Evolutionary conservation across 2,329 filamentous ascomycete species (phyloP), one percentile per base, ranked within the genome.

Genomic region (Ceratocystiopsis minuta): DNA sequence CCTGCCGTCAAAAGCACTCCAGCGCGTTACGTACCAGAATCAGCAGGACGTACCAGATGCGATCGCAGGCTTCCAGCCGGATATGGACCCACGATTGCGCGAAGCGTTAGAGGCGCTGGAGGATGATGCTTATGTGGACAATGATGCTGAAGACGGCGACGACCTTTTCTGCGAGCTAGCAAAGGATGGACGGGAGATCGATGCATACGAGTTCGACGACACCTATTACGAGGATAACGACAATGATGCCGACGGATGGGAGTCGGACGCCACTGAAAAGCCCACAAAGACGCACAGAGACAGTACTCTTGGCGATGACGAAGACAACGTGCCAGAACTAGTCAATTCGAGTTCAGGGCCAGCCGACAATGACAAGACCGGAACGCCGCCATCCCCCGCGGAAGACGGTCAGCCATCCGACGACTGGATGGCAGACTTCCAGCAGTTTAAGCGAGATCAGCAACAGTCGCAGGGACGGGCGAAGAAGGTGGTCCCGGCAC

Each of bases 41-140:
- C 86, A 95, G 61, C 90, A 98, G 60, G 75, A 94, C 52, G 65
- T 96, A 1, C 90, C 90, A 1, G 90, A 98, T 61, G 78, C 76
- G 9, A 82, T 98, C 53, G 80, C 82, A 3, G 90, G 90, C 0
- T 94, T 98, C 58, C 81, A 98, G 60, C 90, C 92, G 7, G 87
- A 96, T 55, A 96, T 98, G 90, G 92, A 98, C 54, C 87, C 87
- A 2, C 71, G 88, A 34, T 58, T 98, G 50, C 73, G 90, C 37
- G 90, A 98, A 58, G 86, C 87, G 6, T 63, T 98, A 18, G 87
- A 95, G 60, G 90, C 90, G 12, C 64, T 98, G 28, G 90, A 98
- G 39, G 90, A 98, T 54, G 90, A 98, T 18, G 88, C 81, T 3
- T 98, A 85, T 55, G 87, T 98, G 2, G 88, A 82, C 39, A 70